Percentiles rank a stretch among this genome's conserved stretches.
Conservation (phyloP, 169 alveolate genomes). For the Amoebophrya sp. region DNA sequence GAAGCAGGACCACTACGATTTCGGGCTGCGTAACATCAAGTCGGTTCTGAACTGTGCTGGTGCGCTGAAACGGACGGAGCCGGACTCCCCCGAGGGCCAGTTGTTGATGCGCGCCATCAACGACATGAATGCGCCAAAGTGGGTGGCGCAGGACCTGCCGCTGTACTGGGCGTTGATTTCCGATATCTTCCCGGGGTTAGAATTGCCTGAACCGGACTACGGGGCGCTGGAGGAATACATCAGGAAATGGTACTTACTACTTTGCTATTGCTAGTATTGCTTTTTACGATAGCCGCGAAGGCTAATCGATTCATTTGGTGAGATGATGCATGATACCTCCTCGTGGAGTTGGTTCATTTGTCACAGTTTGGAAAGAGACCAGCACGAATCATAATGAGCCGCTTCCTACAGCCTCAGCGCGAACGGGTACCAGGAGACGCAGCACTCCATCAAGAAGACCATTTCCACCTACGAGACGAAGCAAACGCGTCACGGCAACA, state of each 20-base stretch:
- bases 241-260: neutral
- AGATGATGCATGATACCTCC: too few species aligned
- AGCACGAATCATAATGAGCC: too few species aligned
- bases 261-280: too few species aligned
- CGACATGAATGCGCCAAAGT: conserved; percentile 53
- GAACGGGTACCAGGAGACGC: conserved; percentile 35
- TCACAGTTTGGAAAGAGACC: too few species aligned
- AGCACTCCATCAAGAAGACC: conserved; percentile 35
- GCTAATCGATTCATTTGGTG: too few species aligned
- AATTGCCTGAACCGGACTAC: conserved; percentile 45
- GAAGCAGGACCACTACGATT: conserved; percentile 85
- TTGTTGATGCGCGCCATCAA: conserved; percentile 46
- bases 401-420: conserved; percentile 10
- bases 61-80: conserved; percentile 74
- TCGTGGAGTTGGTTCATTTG: too few species aligned
- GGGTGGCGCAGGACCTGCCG: conserved; percentile 67
- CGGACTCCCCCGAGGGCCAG: conserved; percentile 70
- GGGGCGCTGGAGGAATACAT: conserved; percentile 49
- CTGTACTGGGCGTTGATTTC: conserved; percentile 67
- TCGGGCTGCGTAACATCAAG: conserved; percentile 90
- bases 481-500: conserved; percentile 89
- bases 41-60: conserved; percentile 90
- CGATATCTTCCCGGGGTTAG: conserved; percentile 80
- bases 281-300: too few species aligned
- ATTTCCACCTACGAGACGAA: conserved; percentile 69